These are phyloP conservation scores for Silene coronaria DNA, from an alignment of 179 eudicot genomes.

Conservation along the genomic window DNA sequence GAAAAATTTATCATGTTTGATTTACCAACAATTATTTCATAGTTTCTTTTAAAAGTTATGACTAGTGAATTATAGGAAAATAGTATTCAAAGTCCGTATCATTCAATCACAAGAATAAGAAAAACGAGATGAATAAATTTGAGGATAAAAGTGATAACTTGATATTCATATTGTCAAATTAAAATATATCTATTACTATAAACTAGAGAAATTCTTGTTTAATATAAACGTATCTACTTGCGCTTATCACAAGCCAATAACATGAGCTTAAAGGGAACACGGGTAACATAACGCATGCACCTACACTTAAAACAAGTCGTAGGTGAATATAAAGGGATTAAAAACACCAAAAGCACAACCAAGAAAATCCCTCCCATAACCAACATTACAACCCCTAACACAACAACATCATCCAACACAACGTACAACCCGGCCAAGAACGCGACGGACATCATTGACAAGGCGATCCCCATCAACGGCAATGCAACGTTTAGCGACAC, in stretches of 20 bases:
- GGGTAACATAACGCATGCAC: conserved; percentile 17
- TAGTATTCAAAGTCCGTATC: too few species aligned
- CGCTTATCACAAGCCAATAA: conserved; percentile 21
- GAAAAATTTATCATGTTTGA: too few species aligned
- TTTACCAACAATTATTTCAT: too few species aligned
- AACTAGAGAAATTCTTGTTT: too few species aligned
- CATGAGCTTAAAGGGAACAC: conserved; percentile 24
- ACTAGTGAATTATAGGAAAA: too few species aligned
- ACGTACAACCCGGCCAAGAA: conserved; percentile 33
- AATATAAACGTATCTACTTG: not conserved
- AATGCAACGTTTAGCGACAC: conserved; percentile 24
- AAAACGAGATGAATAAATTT: too few species aligned
- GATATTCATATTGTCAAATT: too few species aligned
- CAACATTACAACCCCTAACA: conserved; percentile 24
- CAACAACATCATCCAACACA: conserved; percentile 16
- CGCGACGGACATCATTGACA: conserved; percentile 29
- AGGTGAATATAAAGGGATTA: conserved; percentile 27
- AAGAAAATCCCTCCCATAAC: conserved; percentile 28
- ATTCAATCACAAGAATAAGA: too few species aligned
- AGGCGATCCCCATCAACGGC: conserved; percentile 32
- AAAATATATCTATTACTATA: too few species aligned
- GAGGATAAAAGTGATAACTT: too few species aligned
- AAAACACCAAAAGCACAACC: conserved; percentile 19
- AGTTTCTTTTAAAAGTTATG: too few species aligned
- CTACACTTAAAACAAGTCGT: conserved; percentile 8